These are phyloP conservation scores for Hydnomerulius pinastri DNA, from an alignment of 768 basidiomycete species.

Conservation along the genomic window DNA sequence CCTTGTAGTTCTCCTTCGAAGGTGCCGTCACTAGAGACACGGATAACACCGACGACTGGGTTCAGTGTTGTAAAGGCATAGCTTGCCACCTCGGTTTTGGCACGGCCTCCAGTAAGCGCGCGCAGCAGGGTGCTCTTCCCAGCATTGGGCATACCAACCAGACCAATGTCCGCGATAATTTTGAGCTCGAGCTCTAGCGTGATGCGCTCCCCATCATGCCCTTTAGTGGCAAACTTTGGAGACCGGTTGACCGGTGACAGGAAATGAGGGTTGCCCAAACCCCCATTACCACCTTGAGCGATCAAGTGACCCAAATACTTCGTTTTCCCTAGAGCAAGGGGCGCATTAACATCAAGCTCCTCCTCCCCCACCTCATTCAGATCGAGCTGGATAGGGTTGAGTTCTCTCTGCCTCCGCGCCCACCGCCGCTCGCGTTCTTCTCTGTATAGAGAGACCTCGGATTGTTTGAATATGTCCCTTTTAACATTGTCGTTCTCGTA, in stretches of 20 bases:
- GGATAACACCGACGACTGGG: constrained; percentile 89
- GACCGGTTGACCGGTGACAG: constrained; percentile 65
- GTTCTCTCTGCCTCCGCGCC: constrained; percentile 43
- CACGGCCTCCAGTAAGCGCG: constrained; percentile 83
- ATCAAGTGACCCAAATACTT: constrained; percentile 64
- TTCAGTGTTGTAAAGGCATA: constrained; percentile 97
- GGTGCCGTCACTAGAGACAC: constrained; percentile 76
- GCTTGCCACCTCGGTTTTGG: constrained; percentile 81
- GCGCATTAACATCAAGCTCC: constrained; percentile 42
- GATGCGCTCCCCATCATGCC: constrained; percentile 68
- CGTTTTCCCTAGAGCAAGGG: constrained; percentile 58
- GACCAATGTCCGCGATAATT: constrained; percentile 89
- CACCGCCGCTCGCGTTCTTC: constrained; percentile 63
- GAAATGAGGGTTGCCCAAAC: constrained; percentile 90
- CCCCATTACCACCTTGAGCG: constrained; percentile 77
- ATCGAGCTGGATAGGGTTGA: constrained; percentile 57
- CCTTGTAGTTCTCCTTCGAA: constrained; percentile 62
- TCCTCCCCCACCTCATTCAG: constrained; percentile 53
- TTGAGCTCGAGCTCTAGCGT: constrained; percentile 92
- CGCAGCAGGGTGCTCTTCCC: constrained; percentile 91
- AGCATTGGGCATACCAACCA: constrained; percentile 96
- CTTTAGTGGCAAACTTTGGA: constrained; percentile 85
- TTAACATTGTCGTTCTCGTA: constrained; percentile 61
- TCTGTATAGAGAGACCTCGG: constrained; percentile 59
- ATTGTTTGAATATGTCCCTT: constrained; percentile 69